These are phyloP conservation scores for Rhodotorula sp. DNA, from an alignment of 1,284 basidiomycete species.

Conservation along the genomic window DNA sequence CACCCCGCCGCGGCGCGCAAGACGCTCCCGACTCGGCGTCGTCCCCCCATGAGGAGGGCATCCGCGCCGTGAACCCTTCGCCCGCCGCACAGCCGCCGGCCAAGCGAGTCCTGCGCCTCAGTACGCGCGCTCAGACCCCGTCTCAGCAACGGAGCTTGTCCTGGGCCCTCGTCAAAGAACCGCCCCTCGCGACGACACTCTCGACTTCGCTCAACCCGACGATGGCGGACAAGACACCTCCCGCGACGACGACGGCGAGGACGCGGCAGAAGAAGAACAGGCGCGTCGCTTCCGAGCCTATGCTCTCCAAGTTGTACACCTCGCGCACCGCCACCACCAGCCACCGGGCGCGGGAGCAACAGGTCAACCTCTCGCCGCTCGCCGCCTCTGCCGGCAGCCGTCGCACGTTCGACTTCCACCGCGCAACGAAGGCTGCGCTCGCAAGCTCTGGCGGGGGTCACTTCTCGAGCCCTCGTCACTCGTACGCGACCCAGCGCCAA, in stretches of 20 bases:
- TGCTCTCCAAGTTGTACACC: background rate
- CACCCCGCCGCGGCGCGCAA: background rate
- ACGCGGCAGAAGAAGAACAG: background rate
- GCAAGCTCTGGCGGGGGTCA: background rate
- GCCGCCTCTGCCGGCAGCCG: too few species aligned
- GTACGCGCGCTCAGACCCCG: background rate
- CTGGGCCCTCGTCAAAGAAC: background rate
- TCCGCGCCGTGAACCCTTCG: slow-evolving; percentile 7
- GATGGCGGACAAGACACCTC: too few species aligned
- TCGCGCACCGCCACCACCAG: background rate
- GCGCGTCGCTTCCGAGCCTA: background rate
- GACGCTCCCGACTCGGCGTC: background rate
- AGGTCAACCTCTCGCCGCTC: background rate
- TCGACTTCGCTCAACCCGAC: background rate
- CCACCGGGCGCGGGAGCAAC: background rate
- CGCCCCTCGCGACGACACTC: background rate
- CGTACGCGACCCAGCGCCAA: too few species aligned
- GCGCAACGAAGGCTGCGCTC: background rate
- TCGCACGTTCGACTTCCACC: background rate
- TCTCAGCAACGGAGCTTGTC: background rate
- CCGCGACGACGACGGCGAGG: too few species aligned
- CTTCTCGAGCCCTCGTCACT: too few species aligned
- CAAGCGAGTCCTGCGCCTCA: background rate
- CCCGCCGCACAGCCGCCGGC: background rate
- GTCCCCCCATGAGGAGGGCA: background rate